Evolutionary conservation across 345 rosid species (phyloP).

Genomic region (Pelargonium nanum): DNA sequence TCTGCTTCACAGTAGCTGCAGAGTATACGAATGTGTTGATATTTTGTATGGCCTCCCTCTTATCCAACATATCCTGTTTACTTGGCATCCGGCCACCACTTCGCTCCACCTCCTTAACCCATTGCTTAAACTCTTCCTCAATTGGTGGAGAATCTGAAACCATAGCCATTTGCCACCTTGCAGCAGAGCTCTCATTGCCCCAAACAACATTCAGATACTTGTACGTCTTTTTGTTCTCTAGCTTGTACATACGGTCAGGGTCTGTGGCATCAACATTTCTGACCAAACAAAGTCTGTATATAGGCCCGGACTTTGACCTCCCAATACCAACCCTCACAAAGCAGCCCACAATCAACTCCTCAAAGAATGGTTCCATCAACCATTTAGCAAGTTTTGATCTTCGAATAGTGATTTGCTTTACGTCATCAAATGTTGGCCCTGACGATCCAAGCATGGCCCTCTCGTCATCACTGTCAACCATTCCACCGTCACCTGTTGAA

Average conservation of each 20-base stretch:
- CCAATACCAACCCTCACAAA: constrained; percentile 95
- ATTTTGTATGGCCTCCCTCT: constrained; percentile 68
- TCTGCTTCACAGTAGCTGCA: constrained; percentile 87
- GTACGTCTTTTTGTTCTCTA: constrained; percentile 69
- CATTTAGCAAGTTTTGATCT: constrained; percentile 91
- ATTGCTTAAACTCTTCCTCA: constrained; percentile 84
- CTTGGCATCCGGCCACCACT: constrained; percentile 72
- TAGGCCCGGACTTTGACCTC: constrained; percentile 59
- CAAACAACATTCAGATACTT: constrained; percentile 82
- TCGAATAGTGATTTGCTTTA: constrained; percentile 73
- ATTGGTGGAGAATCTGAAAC: constrained; percentile 80
- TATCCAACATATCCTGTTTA: constrained; percentile 73
- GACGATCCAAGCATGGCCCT: constrained; percentile 41
- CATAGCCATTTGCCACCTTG: constrained; percentile 99
- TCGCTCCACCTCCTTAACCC: constrained; percentile 83
- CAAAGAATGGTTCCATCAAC: constrained; percentile 99
- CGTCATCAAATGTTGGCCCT: constrained; percentile 62
- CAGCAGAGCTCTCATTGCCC: constrained; percentile 92
- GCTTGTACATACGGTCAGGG: constrained; percentile 64
- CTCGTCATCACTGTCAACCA: constrained; percentile 92
- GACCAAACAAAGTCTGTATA: constrained; percentile 84
- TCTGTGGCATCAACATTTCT: constrained; percentile 86
- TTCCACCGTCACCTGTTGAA: constrained; percentile 70
- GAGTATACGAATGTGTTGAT: constrained; percentile 77
- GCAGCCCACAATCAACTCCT: constrained; percentile 89